phyloP scores from a whole-genome alignment of 371 early-diverging fungal genomes.

The Thermomucor indicae-seudaticae region DNA sequence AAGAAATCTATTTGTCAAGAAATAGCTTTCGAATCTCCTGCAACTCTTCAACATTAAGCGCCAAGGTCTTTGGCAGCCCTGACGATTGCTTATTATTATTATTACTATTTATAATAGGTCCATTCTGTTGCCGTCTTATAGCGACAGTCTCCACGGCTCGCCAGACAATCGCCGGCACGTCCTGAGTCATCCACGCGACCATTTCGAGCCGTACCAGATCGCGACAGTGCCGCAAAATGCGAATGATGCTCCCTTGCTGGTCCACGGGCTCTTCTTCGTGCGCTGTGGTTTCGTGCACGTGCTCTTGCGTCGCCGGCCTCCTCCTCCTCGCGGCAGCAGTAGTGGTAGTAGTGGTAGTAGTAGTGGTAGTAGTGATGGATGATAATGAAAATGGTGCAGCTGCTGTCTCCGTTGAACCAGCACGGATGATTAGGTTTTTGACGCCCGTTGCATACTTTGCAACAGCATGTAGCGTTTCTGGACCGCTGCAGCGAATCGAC shows the following conservation, averaged over 20 bases:
- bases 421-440: constrained; percentile 9
- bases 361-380: neutral
- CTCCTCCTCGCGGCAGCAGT: too few relatives aligned
- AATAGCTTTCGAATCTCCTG: constrained; percentile 15
- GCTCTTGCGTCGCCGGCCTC: too few relatives aligned
- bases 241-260: constrained; percentile 10
- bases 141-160: constrained; percentile 18
- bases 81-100: neutral
- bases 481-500: constrained; percentile 29
- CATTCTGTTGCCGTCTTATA: constrained; percentile 3
- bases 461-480: constrained; percentile 22
- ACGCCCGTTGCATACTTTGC: constrained; percentile 24
- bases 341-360: neutral
- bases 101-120: neutral
- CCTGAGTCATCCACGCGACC: constrained; percentile 22
- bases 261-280: constrained; percentile 7
- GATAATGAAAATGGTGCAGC: neutral
- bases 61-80: constrained; percentile 15
- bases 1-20: neutral
- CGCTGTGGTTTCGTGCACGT: neutral
- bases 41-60: constrained; percentile 14
- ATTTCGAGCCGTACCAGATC: constrained; percentile 18
- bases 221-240: constrained; percentile 14
- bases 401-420: neutral
- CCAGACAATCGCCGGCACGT: constrained; percentile 19